Base-by-base conservation (phyloP, 768 basidiomycete species). In the Rickenella mellea region DNA sequence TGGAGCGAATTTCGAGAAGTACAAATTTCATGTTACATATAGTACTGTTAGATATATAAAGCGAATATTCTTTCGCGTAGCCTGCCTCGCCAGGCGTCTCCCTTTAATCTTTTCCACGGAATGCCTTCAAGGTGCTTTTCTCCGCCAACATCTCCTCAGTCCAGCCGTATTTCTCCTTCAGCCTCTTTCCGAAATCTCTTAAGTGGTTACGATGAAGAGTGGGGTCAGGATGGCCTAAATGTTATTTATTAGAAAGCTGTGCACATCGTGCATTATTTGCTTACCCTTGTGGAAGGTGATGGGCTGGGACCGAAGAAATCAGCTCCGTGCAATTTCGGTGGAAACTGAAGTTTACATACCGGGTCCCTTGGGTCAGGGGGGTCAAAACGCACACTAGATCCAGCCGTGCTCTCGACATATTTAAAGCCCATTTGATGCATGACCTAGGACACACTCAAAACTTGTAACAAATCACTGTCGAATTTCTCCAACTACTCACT, bases 311-410 rank as follows among this genome's bases (percentile, higher is more conserved):
- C 25, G 17, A 38, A 42, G 14, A 40, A 45, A 44, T 6, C 17
- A 32, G 22, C 22, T 38, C 38, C 6, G 28, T 39, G 31, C 25
- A 27, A 7, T 11, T 36, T 28, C 43, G 26, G 11, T 24, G 27
- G 21, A 22, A 22, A 27, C 29, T 12, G 6, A 15, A 25, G 20
- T 5, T n/a, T 21, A 56, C 69, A 57, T 47, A 74, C 73, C 46
- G 54, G 63, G 51, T 74, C 72, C 30, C 51, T 57, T 31, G 57
- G 53, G 50, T 78, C 65, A 14, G 83, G 86, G 37, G 85, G 85
- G 57, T 84, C 78, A 53, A 89, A 89, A 27, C 84, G 73, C 27
- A 89, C 86, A 56, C 83, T 83, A 8, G 84, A 87, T 2, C 86
- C 86, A 15, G 85, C 83, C 2, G 83, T 84, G 45, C 76, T 76